These are phyloP conservation scores for Aphanomyces invadans DNA, from an alignment of 352 stramenopile genomes.

Conservation along the genomic window DNA sequence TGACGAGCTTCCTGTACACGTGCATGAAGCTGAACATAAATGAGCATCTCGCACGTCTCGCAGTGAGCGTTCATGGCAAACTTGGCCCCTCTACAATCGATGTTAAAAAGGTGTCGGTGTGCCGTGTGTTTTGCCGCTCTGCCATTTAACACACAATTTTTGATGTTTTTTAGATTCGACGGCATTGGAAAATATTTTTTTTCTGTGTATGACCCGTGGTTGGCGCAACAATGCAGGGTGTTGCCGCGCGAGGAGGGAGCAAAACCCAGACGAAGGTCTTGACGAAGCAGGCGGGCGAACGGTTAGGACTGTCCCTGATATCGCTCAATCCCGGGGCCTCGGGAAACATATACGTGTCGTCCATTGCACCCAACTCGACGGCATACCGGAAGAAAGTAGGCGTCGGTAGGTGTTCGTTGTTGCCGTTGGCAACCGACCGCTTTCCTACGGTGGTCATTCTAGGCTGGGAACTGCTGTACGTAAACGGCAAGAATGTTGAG, in stretches of 20 bases:
- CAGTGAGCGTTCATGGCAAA: too few species aligned
- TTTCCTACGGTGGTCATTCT: neutral
- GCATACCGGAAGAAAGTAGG: neutral
- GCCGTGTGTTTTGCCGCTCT: too few species aligned
- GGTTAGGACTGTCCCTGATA: conserved; percentile 11
- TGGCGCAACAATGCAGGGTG: neutral
- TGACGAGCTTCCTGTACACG: too few species aligned
- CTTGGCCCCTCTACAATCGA: too few species aligned
- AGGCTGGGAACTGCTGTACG: conserved; percentile 10
- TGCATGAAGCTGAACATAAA: too few species aligned
- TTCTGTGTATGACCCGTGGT: neutral
- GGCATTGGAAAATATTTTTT: neutral
- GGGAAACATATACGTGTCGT: conserved; percentile 5
- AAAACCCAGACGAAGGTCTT: conserved; percentile 1
- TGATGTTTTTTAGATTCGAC: neutral
- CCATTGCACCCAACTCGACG: neutral
- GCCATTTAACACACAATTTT: neutral
- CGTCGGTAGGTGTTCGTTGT: neutral
- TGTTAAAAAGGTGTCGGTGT: too few species aligned
- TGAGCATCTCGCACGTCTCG: too few species aligned
- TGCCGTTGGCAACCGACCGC: neutral
- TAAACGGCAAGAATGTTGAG: neutral
- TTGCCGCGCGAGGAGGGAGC: neutral
- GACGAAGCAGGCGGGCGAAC: neutral
- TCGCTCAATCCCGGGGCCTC: conserved; percentile 3